Conservation (phyloP, 1,284 basidiomycete species). For the Microstroma glucosiphilum region DNA sequence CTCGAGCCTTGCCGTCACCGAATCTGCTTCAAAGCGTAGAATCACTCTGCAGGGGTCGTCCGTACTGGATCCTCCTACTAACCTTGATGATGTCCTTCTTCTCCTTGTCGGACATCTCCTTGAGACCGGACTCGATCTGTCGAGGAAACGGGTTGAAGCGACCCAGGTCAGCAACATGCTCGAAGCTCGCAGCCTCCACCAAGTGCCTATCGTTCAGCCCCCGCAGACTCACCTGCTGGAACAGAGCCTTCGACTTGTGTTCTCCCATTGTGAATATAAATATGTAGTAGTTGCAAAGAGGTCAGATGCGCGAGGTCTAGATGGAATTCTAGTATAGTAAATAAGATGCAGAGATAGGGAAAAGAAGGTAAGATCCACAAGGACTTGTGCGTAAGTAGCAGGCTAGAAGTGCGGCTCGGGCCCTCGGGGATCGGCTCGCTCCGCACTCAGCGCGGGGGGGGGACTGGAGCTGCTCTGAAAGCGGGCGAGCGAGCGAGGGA, state of each 20-base stretch:
- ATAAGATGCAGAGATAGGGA: neutral
- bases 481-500: too few relatives aligned
- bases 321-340: neutral
- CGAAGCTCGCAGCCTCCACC: neutral
- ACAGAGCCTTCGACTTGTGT: constrained; percentile 45
- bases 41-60: too few relatives aligned
- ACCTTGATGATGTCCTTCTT: constrained; percentile 70
- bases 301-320: neutral
- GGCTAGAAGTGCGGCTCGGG: too few relatives aligned
- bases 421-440: too few relatives aligned
- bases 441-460: too few relatives aligned
- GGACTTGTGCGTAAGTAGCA: too few relatives aligned
- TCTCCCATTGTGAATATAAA: constrained; percentile 35
- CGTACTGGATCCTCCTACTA: neutral
- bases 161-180: constrained; percentile 52
- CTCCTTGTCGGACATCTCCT: constrained; percentile 64
- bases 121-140: constrained; percentile 62
- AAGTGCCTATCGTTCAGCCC: too few relatives aligned
- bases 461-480: too few relatives aligned
- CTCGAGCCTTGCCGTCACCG: too few relatives aligned
- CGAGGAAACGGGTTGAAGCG: constrained; percentile 27
- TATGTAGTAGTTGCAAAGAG: neutral
- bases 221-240: constrained; percentile 21
- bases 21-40: too few relatives aligned
- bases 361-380: neutral